phyloP scores from a whole-genome alignment of 257 asterid species.

The Linderniella brevidens region DNA sequence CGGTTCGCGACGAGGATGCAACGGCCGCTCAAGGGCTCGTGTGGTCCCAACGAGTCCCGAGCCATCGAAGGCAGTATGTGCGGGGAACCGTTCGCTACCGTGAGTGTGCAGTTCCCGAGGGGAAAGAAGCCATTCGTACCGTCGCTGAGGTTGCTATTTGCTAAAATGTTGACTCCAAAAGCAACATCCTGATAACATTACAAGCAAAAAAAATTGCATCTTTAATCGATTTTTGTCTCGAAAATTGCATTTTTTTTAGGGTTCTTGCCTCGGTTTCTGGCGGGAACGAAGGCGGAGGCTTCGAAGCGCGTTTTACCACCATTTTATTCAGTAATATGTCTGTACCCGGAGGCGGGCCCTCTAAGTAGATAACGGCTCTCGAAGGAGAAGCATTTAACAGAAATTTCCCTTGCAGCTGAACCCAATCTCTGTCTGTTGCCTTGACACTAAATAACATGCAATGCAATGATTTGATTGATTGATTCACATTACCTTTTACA shows the following conservation, averaged over 20 bases:
- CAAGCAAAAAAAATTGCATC: not conserved
- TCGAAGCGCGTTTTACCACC: slow-evolving; percentile 56
- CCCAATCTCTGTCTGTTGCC: slow-evolving; percentile 88
- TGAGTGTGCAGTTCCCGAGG: slow-evolving; percentile 71
- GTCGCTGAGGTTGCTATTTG: slow-evolving; percentile 43
- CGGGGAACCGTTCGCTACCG: slow-evolving; percentile 55
- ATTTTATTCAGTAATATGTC: slow-evolving; percentile 64
- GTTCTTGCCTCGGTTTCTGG: slow-evolving; percentile 49
- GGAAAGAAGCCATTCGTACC: slow-evolving; percentile 76
- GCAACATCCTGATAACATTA: slow-evolving; percentile 30
- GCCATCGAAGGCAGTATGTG: slow-evolving; percentile 87
- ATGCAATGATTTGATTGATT: not conserved
- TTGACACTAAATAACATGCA: slow-evolving; percentile 29
- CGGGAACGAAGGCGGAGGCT: slow-evolving; percentile 54
- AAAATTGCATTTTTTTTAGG: not conserved
- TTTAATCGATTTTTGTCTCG: not conserved
- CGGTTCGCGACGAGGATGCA: slow-evolving; percentile 58
- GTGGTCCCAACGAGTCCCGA: slow-evolving; percentile 52
- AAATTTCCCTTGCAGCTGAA: slow-evolving; percentile 69
- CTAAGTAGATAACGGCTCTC: slow-evolving; percentile 45
- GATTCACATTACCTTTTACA: too few species aligned
- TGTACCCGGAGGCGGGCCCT: slow-evolving; percentile 80
- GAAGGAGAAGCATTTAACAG: slow-evolving; percentile 57
- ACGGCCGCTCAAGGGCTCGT: slow-evolving; percentile 69
- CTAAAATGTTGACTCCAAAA: slow-evolving; percentile 54